A percentile compares a stretch with the other conserved stretches of the same genome.
These are phyloP conservation scores for Inga leiocalycina DNA, from an alignment of 306 rosid genomes.

Conservation along the genomic window DNA sequence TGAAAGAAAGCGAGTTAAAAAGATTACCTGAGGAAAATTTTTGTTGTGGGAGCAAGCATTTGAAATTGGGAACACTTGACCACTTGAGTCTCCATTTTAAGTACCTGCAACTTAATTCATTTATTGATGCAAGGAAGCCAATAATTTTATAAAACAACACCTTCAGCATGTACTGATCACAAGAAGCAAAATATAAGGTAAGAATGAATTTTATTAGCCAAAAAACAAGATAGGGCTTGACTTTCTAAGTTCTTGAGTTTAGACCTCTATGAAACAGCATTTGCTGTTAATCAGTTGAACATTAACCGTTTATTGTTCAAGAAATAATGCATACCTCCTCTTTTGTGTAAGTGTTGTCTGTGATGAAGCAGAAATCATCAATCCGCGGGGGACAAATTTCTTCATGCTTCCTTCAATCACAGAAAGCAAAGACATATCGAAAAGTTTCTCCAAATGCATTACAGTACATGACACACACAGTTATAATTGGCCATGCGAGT, in stretches of 20 bases:
- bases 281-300: neutral
- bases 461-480: neutral
- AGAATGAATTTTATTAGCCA: conserved; percentile 7
- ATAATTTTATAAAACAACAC: neutral
- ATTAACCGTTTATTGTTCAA: conserved; percentile 8
- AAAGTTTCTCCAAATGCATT: conserved; percentile 2
- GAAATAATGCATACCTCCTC: conserved; percentile 51
- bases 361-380: conserved; percentile 69
- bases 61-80: conserved; percentile 55
- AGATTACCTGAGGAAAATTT: conserved; percentile 68
- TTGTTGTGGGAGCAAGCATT: conserved; percentile 65
- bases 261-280: conserved; percentile 1
- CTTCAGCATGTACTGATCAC: neutral
- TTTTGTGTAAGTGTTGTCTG: conserved; percentile 64
- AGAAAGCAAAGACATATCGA: neutral
- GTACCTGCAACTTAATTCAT: conserved; percentile 48
- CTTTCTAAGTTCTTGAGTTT: neutral
- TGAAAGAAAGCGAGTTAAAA: neutral
- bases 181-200: neutral
- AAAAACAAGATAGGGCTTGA: conserved; percentile 2
- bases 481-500: neutral
- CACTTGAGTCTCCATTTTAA: conserved; percentile 64
- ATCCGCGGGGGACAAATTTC: conserved; percentile 65
- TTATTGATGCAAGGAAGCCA: conserved; percentile 31
- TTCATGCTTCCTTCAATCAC: conserved; percentile 59